A percentile compares a stretch with the other conserved stretches of the same genome.
Conservation (phyloP, 331 rosid species). For the Ulmus americana region DNA sequence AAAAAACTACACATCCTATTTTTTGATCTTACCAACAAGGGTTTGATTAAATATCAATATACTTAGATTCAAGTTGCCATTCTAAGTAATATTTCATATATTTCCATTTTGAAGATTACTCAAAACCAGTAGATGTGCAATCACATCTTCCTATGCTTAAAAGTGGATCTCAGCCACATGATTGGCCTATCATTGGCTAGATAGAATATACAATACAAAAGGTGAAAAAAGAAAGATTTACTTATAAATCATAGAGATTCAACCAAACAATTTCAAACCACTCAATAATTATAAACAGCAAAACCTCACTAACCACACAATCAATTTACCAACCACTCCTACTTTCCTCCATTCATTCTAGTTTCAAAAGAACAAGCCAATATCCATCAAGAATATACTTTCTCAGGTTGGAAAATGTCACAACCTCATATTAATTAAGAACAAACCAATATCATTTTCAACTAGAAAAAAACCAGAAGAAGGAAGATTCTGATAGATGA, state of each 20-base stretch:
- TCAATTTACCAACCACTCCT: conserved; percentile 20
- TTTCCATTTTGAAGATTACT: no score
- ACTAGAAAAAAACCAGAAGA: background rate
- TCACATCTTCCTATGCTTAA: background rate
- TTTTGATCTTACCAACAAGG: no score
- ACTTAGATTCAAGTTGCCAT: no score
- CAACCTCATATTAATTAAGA: background rate
- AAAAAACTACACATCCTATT: no score
- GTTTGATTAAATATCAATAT: no score
- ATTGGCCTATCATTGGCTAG: conserved; percentile 14
- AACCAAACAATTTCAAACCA: conserved; percentile 25
- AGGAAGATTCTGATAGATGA: no score
- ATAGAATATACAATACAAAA: conserved; percentile 6
- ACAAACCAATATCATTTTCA: background rate
- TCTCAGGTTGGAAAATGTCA: background rate
- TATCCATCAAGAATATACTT: background rate
- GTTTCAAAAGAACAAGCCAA: background rate
- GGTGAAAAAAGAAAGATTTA: conserved; percentile 17
- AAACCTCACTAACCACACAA: conserved; percentile 10
- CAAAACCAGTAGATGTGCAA: background rate
- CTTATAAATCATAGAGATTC: conserved; percentile 18
- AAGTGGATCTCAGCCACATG: conserved; percentile 12
- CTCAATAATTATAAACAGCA: conserved; percentile 18
- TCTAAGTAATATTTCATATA: no score
- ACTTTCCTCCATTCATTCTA: conserved; percentile 6